Conservation (phyloP, 2,329 filamentous ascomycete genomes). For the Colletotrichum eremochloae region DNA sequence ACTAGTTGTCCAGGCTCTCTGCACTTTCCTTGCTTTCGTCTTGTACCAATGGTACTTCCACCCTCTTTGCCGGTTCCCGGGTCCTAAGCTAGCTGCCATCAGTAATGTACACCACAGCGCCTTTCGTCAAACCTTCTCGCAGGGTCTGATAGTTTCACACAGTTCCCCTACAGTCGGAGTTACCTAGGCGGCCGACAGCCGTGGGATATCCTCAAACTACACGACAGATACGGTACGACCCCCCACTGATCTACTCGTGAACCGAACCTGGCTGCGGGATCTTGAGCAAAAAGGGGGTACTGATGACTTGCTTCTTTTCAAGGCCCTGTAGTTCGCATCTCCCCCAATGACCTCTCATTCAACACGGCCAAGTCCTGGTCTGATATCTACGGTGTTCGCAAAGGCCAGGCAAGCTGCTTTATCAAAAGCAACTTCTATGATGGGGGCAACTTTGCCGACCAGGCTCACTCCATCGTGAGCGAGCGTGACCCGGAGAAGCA, state of each 20-base stretch:
- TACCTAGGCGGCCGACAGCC: constrained; percentile 13
- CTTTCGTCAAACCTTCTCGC: constrained; percentile 1
- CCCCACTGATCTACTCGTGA: no score
- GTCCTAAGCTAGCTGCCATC: constrained; percentile 11
- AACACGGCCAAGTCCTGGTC: constrained; percentile 13
- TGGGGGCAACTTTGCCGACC: constrained; percentile 44
- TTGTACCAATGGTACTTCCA: constrained; percentile 8
- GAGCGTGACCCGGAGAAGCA: constrained; percentile 44
- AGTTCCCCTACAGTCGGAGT: neutral
- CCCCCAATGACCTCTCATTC: constrained; percentile 15
- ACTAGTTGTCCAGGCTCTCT: neutral
- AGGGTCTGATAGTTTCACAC: neutral
- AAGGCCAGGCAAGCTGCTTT: constrained; percentile 41
- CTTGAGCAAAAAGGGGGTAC: neutral
- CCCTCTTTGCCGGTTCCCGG: constrained; percentile 3
- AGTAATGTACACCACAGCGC: neutral
- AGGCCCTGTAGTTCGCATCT: constrained; percentile 13
- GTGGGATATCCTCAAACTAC: neutral
- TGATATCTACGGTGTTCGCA: constrained; percentile 42
- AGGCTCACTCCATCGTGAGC: constrained; percentile 44
- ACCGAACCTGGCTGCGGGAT: neutral
- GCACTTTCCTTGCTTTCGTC: neutral
- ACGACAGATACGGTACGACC: constrained; percentile 15
- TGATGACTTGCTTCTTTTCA: neutral
- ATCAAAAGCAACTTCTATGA: constrained; percentile 47